Evolutionary conservation across 2,329 filamentous ascomycete genomes (phyloP).

Genomic region (Phialocephala subalpina): DNA sequence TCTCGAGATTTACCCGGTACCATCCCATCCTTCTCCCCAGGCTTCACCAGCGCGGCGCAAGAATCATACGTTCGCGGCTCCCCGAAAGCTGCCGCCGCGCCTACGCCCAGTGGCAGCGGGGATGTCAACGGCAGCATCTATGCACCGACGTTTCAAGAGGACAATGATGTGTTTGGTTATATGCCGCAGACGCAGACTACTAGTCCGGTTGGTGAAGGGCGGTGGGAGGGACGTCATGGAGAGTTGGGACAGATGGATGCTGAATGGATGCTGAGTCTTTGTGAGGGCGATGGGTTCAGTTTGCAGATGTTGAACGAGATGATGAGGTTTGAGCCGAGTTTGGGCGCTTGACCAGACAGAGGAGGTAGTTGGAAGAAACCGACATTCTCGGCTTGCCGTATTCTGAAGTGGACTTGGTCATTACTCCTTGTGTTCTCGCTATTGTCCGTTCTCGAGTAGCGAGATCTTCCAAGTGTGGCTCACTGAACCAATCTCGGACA

Average conservation of each 20-base stretch:
- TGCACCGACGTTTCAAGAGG: slow-evolving; percentile 14
- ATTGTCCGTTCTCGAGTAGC: no score
- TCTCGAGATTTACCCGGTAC: neutral
- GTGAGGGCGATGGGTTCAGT: slow-evolving; percentile 30
- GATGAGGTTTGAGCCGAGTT: slow-evolving; percentile 32
- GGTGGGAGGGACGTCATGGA: slow-evolving; percentile 37
- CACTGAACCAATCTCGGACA: no score
- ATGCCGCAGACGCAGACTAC: slow-evolving; percentile 27
- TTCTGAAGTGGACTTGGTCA: no score
- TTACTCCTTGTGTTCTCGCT: no score
- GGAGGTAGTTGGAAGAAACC: neutral
- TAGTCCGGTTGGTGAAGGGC: slow-evolving; percentile 25
- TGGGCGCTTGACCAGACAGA: slow-evolving; percentile 22
- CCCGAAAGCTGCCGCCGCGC: slow-evolving; percentile 14
- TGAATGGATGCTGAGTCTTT: slow-evolving; percentile 37
- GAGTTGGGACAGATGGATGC: slow-evolving; percentile 40
- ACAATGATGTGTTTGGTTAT: slow-evolving; percentile 25
- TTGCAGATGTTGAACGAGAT: slow-evolving; percentile 33
- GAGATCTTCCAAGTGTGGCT: no score
- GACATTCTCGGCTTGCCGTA: no score
- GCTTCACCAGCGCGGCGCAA: slow-evolving; percentile 27
- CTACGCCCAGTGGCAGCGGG: neutral
- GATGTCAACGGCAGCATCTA: slow-evolving; percentile 14
- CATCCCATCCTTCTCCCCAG: slow-evolving; percentile 20
- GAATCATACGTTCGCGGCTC: slow-evolving; percentile 30